Conservation (phyloP, 345 rosid species). For the Kernera saxatilis region DNA sequence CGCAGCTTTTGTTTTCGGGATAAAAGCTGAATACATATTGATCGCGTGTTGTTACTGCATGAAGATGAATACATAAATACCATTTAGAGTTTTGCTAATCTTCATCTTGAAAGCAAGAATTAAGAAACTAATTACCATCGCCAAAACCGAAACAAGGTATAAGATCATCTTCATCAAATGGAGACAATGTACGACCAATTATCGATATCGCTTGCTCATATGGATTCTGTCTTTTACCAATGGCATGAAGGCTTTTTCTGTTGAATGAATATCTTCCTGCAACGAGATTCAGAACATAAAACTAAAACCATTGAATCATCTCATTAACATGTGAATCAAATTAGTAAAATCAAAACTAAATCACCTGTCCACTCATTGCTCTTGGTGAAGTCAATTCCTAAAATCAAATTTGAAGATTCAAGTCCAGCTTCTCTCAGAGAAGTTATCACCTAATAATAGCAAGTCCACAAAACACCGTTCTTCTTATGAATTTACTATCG, state of each 20-base stretch:
- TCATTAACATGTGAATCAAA: conserved; percentile 29
- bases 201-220: conserved; percentile 95
- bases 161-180: conserved; percentile 90
- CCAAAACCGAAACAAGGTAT: conserved; percentile 99
- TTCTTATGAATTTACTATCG: neutral
- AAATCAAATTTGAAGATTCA: conserved; percentile 73
- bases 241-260: conserved; percentile 76
- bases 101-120: neutral
- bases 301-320: neutral
- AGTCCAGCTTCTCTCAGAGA: conserved; percentile 68
- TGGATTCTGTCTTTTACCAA: conserved; percentile 60
- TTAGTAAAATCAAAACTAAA: conserved; percentile 13
- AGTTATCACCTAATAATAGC: conserved; percentile 43
- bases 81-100: neutral
- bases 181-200: conserved; percentile 76
- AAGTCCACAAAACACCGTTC: neutral
- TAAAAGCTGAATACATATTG: conserved; percentile 72
- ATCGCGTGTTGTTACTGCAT: conserved; percentile 76
- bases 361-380: conserved; percentile 76
- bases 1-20: conserved; percentile 53
- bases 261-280: conserved; percentile 73
- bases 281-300: neutral
- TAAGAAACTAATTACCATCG: conserved; percentile 61
- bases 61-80: conserved; percentile 13
- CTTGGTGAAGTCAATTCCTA: conserved; percentile 69